phyloP scores from a whole-genome alignment of 345 rosid species.

The Populus simonii region DNA sequence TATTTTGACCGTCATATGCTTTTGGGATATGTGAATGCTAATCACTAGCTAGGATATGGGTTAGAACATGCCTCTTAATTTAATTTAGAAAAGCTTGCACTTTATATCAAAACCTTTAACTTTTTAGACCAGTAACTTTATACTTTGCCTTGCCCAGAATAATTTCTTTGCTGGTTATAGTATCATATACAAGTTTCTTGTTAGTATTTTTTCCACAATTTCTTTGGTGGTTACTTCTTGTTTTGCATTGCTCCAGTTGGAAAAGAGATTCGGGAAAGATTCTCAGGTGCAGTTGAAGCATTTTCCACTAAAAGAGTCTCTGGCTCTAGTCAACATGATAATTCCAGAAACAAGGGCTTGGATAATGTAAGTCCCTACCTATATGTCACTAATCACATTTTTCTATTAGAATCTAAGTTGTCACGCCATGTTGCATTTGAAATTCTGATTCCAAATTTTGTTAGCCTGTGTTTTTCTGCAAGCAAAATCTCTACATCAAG shows the following conservation, averaged over 20 bases:
- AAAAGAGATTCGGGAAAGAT: conserved; percentile 75
- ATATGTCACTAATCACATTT: background rate
- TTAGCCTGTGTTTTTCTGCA: background rate
- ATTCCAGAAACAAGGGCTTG: conserved; percentile 44
- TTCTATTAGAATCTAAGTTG: background rate
- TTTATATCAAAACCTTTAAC: background rate
- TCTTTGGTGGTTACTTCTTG: background rate
- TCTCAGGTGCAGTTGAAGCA: conserved; percentile 80
- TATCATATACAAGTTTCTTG: background rate
- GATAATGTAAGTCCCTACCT: conserved; percentile 35
- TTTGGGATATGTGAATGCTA: background rate
- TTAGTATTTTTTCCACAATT: background rate
- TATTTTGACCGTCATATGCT: background rate
- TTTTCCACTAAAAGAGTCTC: conserved; percentile 61
- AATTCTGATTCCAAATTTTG: background rate
- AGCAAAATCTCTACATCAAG: background rate
- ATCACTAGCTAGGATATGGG: background rate
- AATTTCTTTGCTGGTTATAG: no score
- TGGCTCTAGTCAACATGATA: conserved; percentile 56
- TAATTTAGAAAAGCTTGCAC: background rate
- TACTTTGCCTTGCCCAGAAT: background rate
- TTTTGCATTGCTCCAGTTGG: conserved; percentile 44
- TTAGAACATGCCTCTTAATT: background rate
- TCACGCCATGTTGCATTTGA: background rate
- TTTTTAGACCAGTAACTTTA: background rate